Evolutionary conservation across 2,329 filamentous ascomycete genomes (phyloP), one percentile per base, ranked within the genome.

Genomic region (Trichoderma koningii): DNA sequence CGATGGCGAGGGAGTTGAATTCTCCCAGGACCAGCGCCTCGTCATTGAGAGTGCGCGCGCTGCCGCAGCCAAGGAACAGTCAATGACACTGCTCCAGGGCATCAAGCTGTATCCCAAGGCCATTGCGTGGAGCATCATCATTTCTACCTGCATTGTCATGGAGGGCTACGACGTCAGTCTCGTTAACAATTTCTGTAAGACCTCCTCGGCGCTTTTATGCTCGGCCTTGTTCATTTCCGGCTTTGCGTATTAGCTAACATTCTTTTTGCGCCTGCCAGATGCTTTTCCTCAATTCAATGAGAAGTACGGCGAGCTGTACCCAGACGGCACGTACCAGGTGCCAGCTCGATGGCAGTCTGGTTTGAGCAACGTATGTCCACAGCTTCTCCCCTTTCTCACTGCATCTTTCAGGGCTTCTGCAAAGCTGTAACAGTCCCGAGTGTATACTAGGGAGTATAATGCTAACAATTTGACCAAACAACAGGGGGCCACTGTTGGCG

Each of bases 71-170:
- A 87, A 86, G 75, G 86, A 89, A 76, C 88, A 87, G 70, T 82
- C 80, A 15, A 92, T 92, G 89, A 89, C 84, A 53, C 80, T 96
- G 65, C 73, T 85, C 74, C 87, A 96, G 79, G 92, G 91, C 68
- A 83, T 96, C 75, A 87, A 82, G 73, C 82, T 95, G 28, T 97
- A 97, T 74, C 92, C 92, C 66, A 94, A 96, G 80, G 93, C 93
- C 23, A 88, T 96, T 64, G 84, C 80, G 23, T 97, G 92, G 91
- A 92, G 88, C 71, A 73, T 96, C 57, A 80, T 96, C 66, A 93
- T 97, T 76, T 94, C 90, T n/a, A 94, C 91, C 0, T 93, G 90
- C 74, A 95, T 96, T 72, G 87, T 86, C 71, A 97, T 97, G 93
- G 92, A 96, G 76, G 92, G 91, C 41, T 96, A 93, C 79, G 92